phyloP scores from a whole-genome alignment of 169 alveolate species.

The Miamiensis avidus region DNA sequence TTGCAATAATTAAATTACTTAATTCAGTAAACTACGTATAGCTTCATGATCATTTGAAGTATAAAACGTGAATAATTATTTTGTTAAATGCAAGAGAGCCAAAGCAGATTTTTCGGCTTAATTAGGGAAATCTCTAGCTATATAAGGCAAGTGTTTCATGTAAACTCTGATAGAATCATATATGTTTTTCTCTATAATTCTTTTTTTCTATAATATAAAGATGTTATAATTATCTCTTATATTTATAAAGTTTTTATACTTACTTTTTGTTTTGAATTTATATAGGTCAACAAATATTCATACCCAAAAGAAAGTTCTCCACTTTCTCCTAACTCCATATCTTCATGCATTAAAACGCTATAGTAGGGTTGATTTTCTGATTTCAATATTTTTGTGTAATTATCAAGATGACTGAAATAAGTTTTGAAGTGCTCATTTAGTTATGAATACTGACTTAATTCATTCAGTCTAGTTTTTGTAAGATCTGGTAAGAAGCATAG shows the following conservation, averaged over 20 bases:
- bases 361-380: slow-evolving; percentile 28
- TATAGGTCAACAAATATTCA: slow-evolving; percentile 26
- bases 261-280: neutral
- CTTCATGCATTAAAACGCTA: slow-evolving; percentile 18
- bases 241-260: too few species aligned
- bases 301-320: slow-evolving; percentile 39
- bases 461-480: neutral
- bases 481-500: neutral
- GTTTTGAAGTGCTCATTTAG: neutral
- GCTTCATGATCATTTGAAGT: slow-evolving; percentile 16
- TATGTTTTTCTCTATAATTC: slow-evolving; percentile 1
- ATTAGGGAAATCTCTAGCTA: slow-evolving; percentile 46
- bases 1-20: neutral
- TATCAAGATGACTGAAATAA: neutral
- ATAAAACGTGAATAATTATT: slow-evolving; percentile 33
- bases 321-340: slow-evolving; percentile 32
- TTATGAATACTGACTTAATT: too few species aligned
- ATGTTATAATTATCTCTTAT: too few species aligned
- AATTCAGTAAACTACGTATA: slow-evolving; percentile 11
- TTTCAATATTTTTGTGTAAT: slow-evolving; percentile 24
- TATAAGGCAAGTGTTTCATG: slow-evolving; percentile 39
- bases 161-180: slow-evolving; percentile 30
- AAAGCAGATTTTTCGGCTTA: slow-evolving; percentile 42
- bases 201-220: slow-evolving; percentile 1
- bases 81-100: slow-evolving; percentile 39